Base-by-base conservation (phyloP, 768 basidiomycete genomes). In the Podaxis sp. region DNA sequence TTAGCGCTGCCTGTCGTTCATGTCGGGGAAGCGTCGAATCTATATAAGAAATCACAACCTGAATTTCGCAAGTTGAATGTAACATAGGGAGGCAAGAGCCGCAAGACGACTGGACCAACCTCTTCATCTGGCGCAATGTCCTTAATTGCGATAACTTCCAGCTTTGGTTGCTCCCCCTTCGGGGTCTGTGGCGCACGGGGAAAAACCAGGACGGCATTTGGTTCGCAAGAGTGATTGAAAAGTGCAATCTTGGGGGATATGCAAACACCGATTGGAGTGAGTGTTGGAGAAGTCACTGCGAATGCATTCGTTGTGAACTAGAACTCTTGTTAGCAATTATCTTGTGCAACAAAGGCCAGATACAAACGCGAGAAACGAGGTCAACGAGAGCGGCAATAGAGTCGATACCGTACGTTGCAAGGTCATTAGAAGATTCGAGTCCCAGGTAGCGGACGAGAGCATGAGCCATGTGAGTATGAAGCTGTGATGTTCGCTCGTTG, bases 281-380 rank as follows among this genome's bases (percentile, higher is more conserved):
- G 77, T 3, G 90, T 82, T 0, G 91, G 86, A 0, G 89, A 84
- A 1, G 94, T 89, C 9, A 97, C 76, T 0, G 95, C 90, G 70
- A 98, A 91, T 0, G 96, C 89, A 71, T 99, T 99, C 6, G 93
- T 91, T 9, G 86, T 85, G 71, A 98, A 95, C 95, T 98, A 50
- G 13, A 12, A 46, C 36, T 40, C 8, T 17, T 15, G 33, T 60
- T 2, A 58, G 43, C 40, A 17, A 46, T 41, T 12, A 51, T 22
- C 38, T 7, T 40, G 24, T 8, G 27, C n/a, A 46, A n/a, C 40
- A 25, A 46, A 46, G 52, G 33, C 66, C 17, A 46, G 25, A 4
- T 38, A 73, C 84, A 41, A 67, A 92, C 92, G 58, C 84, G 79
- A n/a, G 93, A 93, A 54, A 90, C 83, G 25, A 89, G 68, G 66